A percentile compares a stretch with the other conserved stretches of the same genome.
These are phyloP conservation scores for Daldinia concentrica DNA, from an alignment of 495 filamentous ascomycete species.

Conservation along the genomic window DNA sequence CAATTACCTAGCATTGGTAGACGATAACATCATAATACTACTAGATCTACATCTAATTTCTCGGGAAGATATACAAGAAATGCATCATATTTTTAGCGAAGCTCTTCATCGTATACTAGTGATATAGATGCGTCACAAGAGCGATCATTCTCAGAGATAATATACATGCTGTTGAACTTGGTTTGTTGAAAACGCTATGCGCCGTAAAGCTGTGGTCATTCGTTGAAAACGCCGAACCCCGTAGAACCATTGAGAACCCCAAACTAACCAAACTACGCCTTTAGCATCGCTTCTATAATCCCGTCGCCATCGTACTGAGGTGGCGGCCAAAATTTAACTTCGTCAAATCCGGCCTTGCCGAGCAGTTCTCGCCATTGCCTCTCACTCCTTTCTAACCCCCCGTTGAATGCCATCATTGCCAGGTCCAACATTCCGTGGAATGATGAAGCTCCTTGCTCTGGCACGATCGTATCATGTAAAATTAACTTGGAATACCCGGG, in stretches of 20 bases:
- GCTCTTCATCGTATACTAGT: too few relatives aligned
- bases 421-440: slow-evolving; percentile 37
- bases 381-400: slow-evolving; percentile 42
- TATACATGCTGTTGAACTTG: neutral
- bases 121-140: too few relatives aligned
- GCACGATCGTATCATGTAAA: slow-evolving; percentile 60
- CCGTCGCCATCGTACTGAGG: slow-evolving; percentile 35
- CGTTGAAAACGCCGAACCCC: neutral
- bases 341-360: slow-evolving; percentile 41
- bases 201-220: neutral
- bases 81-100: too few relatives aligned
- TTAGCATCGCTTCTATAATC: slow-evolving; percentile 48
- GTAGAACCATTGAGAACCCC: neutral
- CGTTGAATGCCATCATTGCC: slow-evolving; percentile 42
- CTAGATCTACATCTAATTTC: too few relatives aligned
- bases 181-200: slow-evolving; percentile 6
- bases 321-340: slow-evolving; percentile 49
- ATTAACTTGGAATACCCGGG: slow-evolving; percentile 57
- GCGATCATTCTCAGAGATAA: too few relatives aligned
- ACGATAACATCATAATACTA: too few relatives aligned
- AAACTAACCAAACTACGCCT: neutral
- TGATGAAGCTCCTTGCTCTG: slow-evolving; percentile 42
- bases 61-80: too few relatives aligned
- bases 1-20: too few relatives aligned
- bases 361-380: slow-evolving; percentile 43